Conservation (phyloP, 2,329 filamentous ascomycete species). For the Aspergillus phoenicis region DNA sequence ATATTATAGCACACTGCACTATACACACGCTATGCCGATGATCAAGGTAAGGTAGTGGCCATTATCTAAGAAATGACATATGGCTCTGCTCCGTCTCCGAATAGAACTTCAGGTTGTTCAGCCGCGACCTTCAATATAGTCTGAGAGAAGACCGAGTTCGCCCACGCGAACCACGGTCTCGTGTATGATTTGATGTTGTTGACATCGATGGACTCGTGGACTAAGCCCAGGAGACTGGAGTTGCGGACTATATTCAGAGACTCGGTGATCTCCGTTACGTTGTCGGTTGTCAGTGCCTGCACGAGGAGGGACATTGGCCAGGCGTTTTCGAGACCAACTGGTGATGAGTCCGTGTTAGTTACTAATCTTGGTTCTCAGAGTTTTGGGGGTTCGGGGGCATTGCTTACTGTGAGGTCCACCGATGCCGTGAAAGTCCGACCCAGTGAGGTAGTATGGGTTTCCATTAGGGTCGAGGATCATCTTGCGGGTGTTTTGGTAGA, state of each 20-base stretch:
- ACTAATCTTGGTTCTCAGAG: not conserved
- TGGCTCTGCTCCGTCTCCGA: conserved; percentile 59
- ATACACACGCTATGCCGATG: too few species aligned
- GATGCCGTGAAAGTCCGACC: conserved; percentile 79
- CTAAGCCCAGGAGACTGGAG: conserved; percentile 73
- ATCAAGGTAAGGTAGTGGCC: not conserved
- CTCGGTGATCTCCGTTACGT: conserved; percentile 76
- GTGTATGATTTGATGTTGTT: conserved; percentile 72
- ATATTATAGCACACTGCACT: not conserved
- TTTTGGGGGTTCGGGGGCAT: not conserved
- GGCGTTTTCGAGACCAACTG: conserved; percentile 80
- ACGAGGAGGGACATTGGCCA: conserved; percentile 97
- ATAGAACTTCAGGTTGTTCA: conserved; percentile 85
- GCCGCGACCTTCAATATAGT: conserved; percentile 88
- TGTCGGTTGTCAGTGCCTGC: conserved; percentile 83
- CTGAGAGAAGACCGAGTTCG: conserved; percentile 92
- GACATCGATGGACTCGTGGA: conserved; percentile 93
- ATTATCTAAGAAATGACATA: conserved; percentile 28
- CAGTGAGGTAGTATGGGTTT: conserved; percentile 87
- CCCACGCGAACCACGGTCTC: conserved; percentile 95
- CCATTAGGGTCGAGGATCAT: conserved; percentile 74
- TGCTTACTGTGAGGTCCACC: conserved; percentile 69
- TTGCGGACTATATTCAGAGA: conserved; percentile 74
- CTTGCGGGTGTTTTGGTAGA: conserved; percentile 85
- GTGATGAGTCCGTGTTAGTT: conserved; percentile 48